A percentile compares a stretch with the other conserved stretches of the same genome.
Conservation (phyloP, 192 early-diverging fungal genomes). For the Coemansia sp. region DNA sequence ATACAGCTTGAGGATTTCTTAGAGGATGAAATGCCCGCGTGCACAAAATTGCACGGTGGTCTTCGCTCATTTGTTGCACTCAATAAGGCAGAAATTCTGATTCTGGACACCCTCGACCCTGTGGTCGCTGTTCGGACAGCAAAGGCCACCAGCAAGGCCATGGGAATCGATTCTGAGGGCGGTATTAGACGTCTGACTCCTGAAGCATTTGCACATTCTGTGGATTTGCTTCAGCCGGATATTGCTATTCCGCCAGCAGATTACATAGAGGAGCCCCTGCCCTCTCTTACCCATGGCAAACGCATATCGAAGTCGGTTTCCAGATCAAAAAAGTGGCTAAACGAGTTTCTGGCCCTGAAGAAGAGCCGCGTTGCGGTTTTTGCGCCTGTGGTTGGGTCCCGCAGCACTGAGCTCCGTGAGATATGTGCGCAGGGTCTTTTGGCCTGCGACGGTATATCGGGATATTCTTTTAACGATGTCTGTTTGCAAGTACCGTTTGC, state of each 20-base stretch:
- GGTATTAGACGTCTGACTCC: constrained; percentile 36
- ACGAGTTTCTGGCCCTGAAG: constrained; percentile 28
- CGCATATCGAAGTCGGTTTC: constrained; percentile 50
- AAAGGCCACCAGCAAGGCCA: constrained; percentile 33
- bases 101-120: constrained; percentile 48
- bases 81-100: constrained; percentile 19
- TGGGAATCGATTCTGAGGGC: constrained; percentile 47
- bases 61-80: constrained; percentile 36
- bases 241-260: constrained; percentile 46
- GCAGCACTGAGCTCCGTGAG: constrained; percentile 38
- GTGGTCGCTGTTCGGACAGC: constrained; percentile 18
- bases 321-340: constrained; percentile 48
- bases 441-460: constrained; percentile 21
- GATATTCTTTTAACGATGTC: constrained; percentile 45
- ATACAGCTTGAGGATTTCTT: constrained; percentile 54
- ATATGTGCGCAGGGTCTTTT: constrained; percentile 22
- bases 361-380: constrained; percentile 33
- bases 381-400: constrained; percentile 50
- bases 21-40: constrained; percentile 15
- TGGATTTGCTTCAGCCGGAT: constrained; percentile 34
- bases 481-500: constrained; percentile 29
- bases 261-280: constrained; percentile 40
- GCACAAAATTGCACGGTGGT: constrained; percentile 10
- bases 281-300: constrained; percentile 43
- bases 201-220: constrained; percentile 29